Evolutionary conservation across 345 rosid species (phyloP).

Genomic region (Mallotus nudiflorus): DNA sequence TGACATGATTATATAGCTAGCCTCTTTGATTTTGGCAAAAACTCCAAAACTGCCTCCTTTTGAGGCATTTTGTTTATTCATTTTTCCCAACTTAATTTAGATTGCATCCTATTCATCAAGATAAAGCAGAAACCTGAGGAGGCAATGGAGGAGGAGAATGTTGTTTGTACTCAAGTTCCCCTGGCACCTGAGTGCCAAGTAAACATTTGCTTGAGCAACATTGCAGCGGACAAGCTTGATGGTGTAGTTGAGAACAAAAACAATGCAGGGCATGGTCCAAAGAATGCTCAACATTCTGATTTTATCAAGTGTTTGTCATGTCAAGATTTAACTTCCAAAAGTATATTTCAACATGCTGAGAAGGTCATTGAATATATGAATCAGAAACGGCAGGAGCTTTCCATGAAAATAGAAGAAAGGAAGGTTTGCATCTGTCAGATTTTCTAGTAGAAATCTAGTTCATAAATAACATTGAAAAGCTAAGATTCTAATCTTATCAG

Average conservation of each 20-base stretch:
- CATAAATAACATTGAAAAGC: no score
- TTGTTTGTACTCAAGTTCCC: no score
- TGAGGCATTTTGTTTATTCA: no score
- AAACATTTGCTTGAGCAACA: neutral
- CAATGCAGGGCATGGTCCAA: neutral
- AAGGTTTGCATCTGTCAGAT: neutral
- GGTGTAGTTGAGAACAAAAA: neutral
- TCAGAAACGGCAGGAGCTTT: neutral
- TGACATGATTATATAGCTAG: no score
- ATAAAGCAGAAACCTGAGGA: no score
- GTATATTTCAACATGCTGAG: slow-evolving; percentile 7
- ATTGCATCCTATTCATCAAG: neutral
- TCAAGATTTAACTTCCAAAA: neutral
- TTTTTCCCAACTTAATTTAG: no score
- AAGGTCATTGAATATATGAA: neutral
- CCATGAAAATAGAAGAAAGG: neutral
- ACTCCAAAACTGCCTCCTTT: no score
- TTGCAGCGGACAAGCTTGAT: no score
- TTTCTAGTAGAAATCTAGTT: no score
- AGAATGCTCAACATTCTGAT: neutral
- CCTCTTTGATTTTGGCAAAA: no score
- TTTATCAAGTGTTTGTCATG: neutral
- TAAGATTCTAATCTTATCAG: neutral
- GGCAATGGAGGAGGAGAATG: no score
- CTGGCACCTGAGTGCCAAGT: no score